phyloP scores from a whole-genome alignment of 1,284 basidiomycete genomes.

The Xerocomus nothofagi region DNA sequence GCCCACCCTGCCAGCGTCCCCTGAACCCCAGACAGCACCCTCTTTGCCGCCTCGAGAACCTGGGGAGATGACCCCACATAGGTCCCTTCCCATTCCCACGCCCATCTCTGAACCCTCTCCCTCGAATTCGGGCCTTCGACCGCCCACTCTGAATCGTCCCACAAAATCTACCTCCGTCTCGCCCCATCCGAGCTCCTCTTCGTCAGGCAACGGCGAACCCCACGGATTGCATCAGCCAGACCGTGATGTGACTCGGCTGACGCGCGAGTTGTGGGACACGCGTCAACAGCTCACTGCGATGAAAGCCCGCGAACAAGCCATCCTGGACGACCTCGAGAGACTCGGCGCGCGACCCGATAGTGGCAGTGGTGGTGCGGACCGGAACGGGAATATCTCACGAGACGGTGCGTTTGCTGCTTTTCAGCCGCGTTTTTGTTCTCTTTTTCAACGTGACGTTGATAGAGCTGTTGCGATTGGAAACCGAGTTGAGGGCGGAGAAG shows the following conservation, averaged over 20 bases:
- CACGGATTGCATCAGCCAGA: not conserved
- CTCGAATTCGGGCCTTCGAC: not conserved
- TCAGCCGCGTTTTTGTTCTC: too few species aligned
- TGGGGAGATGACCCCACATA: slow-evolving; percentile 8
- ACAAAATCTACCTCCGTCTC: not conserved
- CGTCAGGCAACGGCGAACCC: not conserved
- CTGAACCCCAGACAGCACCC: not conserved
- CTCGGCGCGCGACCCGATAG: slow-evolving; percentile 13
- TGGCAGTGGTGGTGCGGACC: not conserved
- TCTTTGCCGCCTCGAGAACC: slow-evolving; percentile 6
- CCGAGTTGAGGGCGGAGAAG: slow-evolving; percentile 24
- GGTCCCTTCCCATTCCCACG: not conserved
- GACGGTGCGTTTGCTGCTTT: slow-evolving; percentile 12
- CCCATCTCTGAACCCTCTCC: not conserved
- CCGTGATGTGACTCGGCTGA: slow-evolving; percentile 8
- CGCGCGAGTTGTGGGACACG: slow-evolving; percentile 26
- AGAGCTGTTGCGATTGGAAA: slow-evolving; percentile 21
- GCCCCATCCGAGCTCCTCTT: not conserved
- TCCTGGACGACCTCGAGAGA: slow-evolving; percentile 23
- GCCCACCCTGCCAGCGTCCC: not conserved
- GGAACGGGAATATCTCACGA: not conserved
- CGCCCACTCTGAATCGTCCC: not conserved
- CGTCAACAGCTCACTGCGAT: slow-evolving; percentile 26
- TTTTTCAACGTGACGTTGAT: not conserved
- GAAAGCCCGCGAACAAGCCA: slow-evolving; percentile 18